Evolutionary conservation across 2,329 filamentous ascomycete species (phyloP), one percentile per base, ranked within the genome.

Genomic region (Cercospora sp.): DNA sequence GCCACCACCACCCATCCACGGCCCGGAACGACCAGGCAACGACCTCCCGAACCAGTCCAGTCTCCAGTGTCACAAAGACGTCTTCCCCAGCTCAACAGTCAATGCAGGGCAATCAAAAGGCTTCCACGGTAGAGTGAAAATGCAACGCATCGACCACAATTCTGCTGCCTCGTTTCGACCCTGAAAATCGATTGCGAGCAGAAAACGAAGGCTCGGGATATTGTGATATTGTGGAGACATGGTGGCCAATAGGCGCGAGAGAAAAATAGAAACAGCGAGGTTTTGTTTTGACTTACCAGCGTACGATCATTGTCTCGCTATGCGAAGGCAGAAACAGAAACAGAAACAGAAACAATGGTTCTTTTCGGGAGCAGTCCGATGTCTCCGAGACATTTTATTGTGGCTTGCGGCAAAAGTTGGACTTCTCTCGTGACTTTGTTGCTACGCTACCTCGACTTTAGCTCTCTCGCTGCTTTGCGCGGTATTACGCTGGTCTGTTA

Each of bases 311-410:
- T 64, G 42, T 68, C 45, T n/a, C 53, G 48, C 62, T 64, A 51
- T 31, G 30, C n/a, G 61, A 33, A 18, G 18, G 13, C 13, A 40
- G 36, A 40, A 40, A 40, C 57, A 36, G n/a, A 16, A 55, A 63
- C 31, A 33, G 33, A 36, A 42, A 42, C 57, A 36, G n/a, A n/a
- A 57, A 64, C 30, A 57, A 64, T 64, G 31, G 31, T 31, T 45
- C 36, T n/a, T 42, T 18, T 18, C 51, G 55, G 23, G 16, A 58
- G 48, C 2, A 26, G 33, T 58, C 20, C 31, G 62, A 51, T 42
- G 48, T 40, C 48, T 57, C 62, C 62, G 62, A 64, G 62, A 64
- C 62, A 58, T 42, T 18, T n/a, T 40, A 40, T 42, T 51, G 61
- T 57, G 45, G 61, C 61, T 51, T 7, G 36, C 36, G 36, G 16